These are phyloP conservation scores for Candida pseudocylindracea DNA, from an alignment of 1,139 yeast genomes.

Conservation along the genomic window DNA sequence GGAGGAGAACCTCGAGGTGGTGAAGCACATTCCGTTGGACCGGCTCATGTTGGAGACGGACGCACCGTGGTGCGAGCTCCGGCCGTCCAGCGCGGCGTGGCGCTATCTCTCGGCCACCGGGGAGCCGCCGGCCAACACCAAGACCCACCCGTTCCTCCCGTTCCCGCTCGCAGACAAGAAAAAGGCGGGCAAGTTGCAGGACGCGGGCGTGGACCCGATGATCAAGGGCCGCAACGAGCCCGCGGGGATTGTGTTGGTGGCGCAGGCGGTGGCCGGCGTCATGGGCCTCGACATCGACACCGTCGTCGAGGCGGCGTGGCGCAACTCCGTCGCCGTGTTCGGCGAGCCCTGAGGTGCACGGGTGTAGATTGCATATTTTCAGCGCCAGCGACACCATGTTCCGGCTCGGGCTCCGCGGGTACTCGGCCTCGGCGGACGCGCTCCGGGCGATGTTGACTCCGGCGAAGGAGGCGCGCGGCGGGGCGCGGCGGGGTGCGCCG, in stretches of 20 bases:
- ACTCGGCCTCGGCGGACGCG: too few species aligned
- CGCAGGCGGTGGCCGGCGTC: conserved; percentile 56
- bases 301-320: too few species aligned
- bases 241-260: conserved; percentile 61
- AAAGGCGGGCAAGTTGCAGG: conserved; percentile 14
- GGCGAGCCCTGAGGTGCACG: too few species aligned
- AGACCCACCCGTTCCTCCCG: conserved; percentile 27
- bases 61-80: conserved; percentile 96
- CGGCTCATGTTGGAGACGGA: conserved; percentile 74
- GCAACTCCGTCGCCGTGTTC: too few species aligned
- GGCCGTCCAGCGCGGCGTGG: conserved; percentile 63
- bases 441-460: too few species aligned
- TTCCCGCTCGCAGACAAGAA: conserved; percentile 47
- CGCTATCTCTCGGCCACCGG: conserved; percentile 30
- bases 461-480: too few species aligned
- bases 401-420: too few species aligned
- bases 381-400: too few species aligned
- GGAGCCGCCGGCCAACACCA: conserved; percentile 9
- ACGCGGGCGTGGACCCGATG: conserved; percentile 18
- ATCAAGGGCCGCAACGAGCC: conserved; percentile 86
- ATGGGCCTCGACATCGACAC: too few species aligned
- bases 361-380: too few species aligned
- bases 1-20: conserved; percentile 49
- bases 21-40: conserved; percentile 40
- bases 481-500: too few species aligned